Conservation (phyloP, 139 green algal genomes). For the Coelastrella sp. region DNA sequence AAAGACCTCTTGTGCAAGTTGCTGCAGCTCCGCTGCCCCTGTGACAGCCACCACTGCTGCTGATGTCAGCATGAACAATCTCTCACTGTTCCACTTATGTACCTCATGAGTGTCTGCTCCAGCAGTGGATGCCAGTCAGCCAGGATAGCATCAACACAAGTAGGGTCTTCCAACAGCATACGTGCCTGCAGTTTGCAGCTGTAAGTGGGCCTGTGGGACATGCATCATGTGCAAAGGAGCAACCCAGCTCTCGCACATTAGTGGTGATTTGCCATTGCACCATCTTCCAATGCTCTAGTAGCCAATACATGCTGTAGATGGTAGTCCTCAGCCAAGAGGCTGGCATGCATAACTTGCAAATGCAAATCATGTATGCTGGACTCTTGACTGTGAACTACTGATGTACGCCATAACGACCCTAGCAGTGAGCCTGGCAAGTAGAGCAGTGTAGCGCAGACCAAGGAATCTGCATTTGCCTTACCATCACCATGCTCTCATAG, state of each 20-base stretch:
- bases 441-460: neutral
- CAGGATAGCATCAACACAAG: slow-evolving; percentile 54
- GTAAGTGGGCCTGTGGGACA: too few relatives aligned
- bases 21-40: too few relatives aligned
- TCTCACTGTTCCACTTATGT: neutral
- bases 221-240: too few relatives aligned
- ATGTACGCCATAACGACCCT: neutral
- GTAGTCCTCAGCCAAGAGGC: too few relatives aligned
- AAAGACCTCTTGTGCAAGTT: too few relatives aligned
- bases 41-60: too few relatives aligned
- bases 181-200: slow-evolving; percentile 48
- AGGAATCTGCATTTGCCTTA: neutral
- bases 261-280: too few relatives aligned
- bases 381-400: neutral
- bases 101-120: slow-evolving; percentile 47
- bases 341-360: neutral
- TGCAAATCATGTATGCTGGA: neutral
- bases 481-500: slow-evolving; percentile 74
- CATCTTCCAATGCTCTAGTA: too few relatives aligned
- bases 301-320: too few relatives aligned
- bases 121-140: slow-evolving; percentile 65
- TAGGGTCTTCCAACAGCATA: slow-evolving; percentile 64
- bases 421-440: neutral
- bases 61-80: too few relatives aligned
- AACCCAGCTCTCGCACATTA: too few relatives aligned